Base-by-base conservation (phyloP, 495 filamentous ascomycete genomes). In the Penicillium atrosanguineum region DNA sequence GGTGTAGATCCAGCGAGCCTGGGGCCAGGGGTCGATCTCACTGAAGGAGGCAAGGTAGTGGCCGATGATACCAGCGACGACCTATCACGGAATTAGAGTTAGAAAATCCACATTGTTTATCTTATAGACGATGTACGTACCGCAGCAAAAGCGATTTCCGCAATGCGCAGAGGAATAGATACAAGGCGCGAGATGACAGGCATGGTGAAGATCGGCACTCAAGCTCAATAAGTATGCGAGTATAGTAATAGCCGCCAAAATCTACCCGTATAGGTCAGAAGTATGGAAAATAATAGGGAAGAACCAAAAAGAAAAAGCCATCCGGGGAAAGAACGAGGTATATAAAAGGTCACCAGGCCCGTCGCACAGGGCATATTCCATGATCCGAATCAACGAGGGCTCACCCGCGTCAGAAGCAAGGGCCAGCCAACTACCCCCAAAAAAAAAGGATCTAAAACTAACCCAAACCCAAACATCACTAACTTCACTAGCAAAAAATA, bases 1-100 rank as follows among this genome's bases (percentile, higher is more conserved):
- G 40, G 80, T 79, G 63, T 84, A 87, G 65, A 85, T 83, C 73
- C 79, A 81, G 41, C 81, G 73, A 12, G 69, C 71, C 28, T 78
- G 45, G 0, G 71, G 65, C 68, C 75, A 78, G 44, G 65, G 53
- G 44, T 71, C 57, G 16, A 63, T 59, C 6, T 67, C 31, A 46
- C 65, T 25, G 43, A 64, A 62, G 3, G 69, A 28, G 44, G 71
- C 61, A 41, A 85, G 76, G 58, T 81, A 83, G 53, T 77, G 58
- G 6, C 81, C 81, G 48, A 82, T 72, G 29, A 85, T 68, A 50
- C 83, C 83, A 23, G 81, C 80, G 23, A 85, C 81, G 16, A 83
- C 69, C 75, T 78, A 44, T 25, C 28, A 16, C 38, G 0, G 14
- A 4, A 40, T 40, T 11, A 40, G n/a, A 45, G 1, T 38, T 19